Percentiles rank a stretch among this genome's conserved stretches.
Evolutionary conservation across 345 rosid genomes (phyloP).

Genomic region (Physaria fendleri): DNA sequence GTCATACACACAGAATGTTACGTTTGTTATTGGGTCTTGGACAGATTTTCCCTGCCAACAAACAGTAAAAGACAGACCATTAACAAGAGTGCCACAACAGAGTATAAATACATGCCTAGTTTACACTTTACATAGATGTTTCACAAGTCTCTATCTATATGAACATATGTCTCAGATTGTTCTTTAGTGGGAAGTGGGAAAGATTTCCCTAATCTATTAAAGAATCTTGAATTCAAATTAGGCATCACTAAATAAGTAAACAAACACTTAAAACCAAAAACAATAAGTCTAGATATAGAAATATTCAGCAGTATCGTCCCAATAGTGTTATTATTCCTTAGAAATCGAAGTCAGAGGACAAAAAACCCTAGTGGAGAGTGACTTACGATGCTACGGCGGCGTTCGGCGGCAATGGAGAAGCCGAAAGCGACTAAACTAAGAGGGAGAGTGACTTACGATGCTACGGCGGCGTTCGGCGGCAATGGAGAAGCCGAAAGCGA

Average conservation of each 20-base stretch:
- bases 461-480: not conserved
- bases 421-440: not conserved
- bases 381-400: constrained; percentile 72
- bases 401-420: constrained; percentile 50
- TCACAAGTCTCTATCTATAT: no score
- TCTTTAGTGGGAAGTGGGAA: no score
- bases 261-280: no score
- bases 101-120: no score
- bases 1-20: constrained; percentile 59
- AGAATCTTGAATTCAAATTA: no score
- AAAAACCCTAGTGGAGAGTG: not conserved
- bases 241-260: no score
- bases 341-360: not conserved
- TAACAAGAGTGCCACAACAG: no score
- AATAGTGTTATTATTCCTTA: not conserved
- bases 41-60: not conserved
- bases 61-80: not conserved
- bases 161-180: no score
- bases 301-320: not conserved
- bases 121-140: no score
- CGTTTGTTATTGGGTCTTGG: constrained; percentile 21
- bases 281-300: not conserved
- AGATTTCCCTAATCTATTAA: no score
- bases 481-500: not conserved
- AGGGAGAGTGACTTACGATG: not conserved